These are phyloP conservation scores for Mortierella sp. DNA, from an alignment of 371 early-diverging fungal genomes.

Conservation along the genomic window DNA sequence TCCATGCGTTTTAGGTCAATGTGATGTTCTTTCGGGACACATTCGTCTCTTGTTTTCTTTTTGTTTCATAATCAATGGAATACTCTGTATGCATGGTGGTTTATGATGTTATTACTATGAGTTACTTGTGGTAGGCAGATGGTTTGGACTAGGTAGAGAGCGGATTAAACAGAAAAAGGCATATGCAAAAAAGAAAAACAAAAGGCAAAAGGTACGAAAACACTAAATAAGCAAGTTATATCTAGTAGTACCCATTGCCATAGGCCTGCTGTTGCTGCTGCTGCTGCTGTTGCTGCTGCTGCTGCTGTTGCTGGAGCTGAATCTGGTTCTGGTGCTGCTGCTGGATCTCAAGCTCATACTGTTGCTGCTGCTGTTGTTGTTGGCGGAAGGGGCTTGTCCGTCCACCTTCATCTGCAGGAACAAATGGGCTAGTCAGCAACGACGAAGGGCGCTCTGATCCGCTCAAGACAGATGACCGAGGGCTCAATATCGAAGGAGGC, in stretches of 20 bases:
- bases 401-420: slow-evolving; percentile 27
- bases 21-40: no score
- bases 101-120: no score
- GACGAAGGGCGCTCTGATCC: slow-evolving; percentile 29
- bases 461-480: not conserved
- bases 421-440: slow-evolving; percentile 43
- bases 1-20: no score
- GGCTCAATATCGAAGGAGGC: not conserved
- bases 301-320: slow-evolving; percentile 25
- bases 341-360: slow-evolving; percentile 20
- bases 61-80: no score
- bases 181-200: not conserved
- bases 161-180: not conserved
- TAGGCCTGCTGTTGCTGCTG: slow-evolving; percentile 24
- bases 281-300: slow-evolving; percentile 31
- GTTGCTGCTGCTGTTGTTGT: slow-evolving; percentile 20
- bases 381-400: slow-evolving; percentile 18
- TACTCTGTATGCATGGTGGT: no score
- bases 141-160: no score
- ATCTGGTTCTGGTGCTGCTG: slow-evolving; percentile 24
- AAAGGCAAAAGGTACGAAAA: not conserved
- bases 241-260: slow-evolving; percentile 16
- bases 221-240: not conserved
- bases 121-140: no score
- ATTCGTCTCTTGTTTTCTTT: no score